A percentile compares a stretch with the other conserved stretches of the same genome.
These are phyloP conservation scores for Geoglossum cookeanum DNA, from an alignment of 2,329 filamentous ascomycete genomes.

Conservation along the genomic window DNA sequence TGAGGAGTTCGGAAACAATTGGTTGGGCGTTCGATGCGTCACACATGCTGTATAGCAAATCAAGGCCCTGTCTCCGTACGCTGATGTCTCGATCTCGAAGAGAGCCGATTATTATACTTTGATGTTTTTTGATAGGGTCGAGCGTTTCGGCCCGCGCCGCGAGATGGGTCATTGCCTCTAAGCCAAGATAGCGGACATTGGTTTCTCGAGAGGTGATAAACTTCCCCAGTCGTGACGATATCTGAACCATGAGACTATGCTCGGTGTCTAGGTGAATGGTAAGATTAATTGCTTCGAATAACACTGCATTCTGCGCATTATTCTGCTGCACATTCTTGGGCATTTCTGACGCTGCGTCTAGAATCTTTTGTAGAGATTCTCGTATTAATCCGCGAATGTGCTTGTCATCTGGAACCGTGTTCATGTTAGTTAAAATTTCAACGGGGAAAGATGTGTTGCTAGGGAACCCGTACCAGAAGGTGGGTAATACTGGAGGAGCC, in stretches of 20 bases:
- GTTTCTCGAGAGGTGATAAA: slow-evolving; percentile 96
- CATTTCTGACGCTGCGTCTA: slow-evolving; percentile 79
- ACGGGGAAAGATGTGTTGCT: slow-evolving; percentile 4
- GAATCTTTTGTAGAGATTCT: slow-evolving; percentile 74
- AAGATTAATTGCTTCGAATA: slow-evolving; percentile 96
- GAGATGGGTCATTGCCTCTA: slow-evolving; percentile 97
- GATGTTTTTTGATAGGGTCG: slow-evolving; percentile 94
- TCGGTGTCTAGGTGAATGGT: slow-evolving; percentile 96
- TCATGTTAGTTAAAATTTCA: neutral
- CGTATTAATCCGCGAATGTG: slow-evolving; percentile 83
- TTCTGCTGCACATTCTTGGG: slow-evolving; percentile 99
- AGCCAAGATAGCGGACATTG: slow-evolving; percentile 84
- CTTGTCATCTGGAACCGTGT: slow-evolving; percentile 51
- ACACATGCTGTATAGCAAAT: slow-evolving; percentile 98
- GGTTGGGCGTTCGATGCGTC: slow-evolving; percentile 84
- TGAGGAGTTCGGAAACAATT: slow-evolving; percentile 82
- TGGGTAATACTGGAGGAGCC: slow-evolving; percentile 86
- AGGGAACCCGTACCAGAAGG: slow-evolving; percentile 49
- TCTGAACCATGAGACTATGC: slow-evolving; percentile 85
- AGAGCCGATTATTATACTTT: slow-evolving; percentile 86
- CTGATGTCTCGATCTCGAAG: slow-evolving; percentile 93
- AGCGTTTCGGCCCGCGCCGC: slow-evolving; percentile 84
- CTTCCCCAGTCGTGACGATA: slow-evolving; percentile 73
- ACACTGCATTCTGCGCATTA: slow-evolving; percentile 91
- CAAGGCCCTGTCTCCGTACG: slow-evolving; percentile 84